Percentiles rank a stretch among this genome's conserved stretches.
Evolutionary conservation across 345 rosid species (phyloP).

Genomic region (Eucalyptus caleyi): DNA sequence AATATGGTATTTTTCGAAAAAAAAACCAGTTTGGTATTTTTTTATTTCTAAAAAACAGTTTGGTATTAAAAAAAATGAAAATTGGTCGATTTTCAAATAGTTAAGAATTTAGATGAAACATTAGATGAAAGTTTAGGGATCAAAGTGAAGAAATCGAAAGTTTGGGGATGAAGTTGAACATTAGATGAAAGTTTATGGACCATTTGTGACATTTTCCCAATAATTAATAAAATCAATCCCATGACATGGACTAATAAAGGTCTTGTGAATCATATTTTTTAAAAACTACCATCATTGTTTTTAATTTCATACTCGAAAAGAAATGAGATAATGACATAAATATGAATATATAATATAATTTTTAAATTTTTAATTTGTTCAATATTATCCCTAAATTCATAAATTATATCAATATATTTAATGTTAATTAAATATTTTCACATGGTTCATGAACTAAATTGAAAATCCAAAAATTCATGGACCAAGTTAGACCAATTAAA

Average conservation of each 20-base stretch:
- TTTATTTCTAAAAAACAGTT: too few relatives aligned
- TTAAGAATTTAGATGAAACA: too few relatives aligned
- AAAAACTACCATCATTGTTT: neutral
- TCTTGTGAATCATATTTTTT: neutral
- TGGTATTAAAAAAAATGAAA: too few relatives aligned
- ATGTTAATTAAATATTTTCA: neutral
- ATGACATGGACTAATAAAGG: neutral
- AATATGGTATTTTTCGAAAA: neutral
- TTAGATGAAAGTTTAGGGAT: too few relatives aligned
- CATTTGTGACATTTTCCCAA: too few relatives aligned
- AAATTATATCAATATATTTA: too few relatives aligned
- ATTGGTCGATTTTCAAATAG: too few relatives aligned
- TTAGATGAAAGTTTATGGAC: fast-evolving
- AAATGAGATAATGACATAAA: too few relatives aligned
- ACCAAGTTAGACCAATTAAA: neutral
- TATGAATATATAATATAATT: neutral
- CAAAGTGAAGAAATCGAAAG: too few relatives aligned
- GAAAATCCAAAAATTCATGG: neutral
- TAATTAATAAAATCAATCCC: neutral
- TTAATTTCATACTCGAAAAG: neutral
- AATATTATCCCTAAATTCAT: neutral
- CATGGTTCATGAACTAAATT: neutral
- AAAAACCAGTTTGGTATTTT: too few relatives aligned
- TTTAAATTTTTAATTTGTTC: neutral
- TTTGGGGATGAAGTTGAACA: fast-evolving